phyloP scores from a whole-genome alignment of 169 alveolate genomes.

The Plasmodium gallinaceum region DNA sequence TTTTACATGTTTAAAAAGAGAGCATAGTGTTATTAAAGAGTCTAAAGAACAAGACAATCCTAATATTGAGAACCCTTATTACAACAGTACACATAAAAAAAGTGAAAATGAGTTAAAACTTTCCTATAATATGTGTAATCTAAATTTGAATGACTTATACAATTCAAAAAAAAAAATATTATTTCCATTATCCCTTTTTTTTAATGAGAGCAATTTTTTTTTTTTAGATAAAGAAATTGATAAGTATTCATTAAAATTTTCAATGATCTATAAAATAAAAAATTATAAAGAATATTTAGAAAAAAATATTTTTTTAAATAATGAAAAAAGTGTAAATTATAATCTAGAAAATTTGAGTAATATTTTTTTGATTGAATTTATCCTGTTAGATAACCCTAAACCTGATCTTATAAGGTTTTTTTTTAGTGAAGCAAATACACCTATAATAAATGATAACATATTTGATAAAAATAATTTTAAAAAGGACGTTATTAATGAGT shows the following conservation, averaged over 20 bases:
- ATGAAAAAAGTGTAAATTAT: background rate
- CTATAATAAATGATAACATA: conserved; percentile 70
- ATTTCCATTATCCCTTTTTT: conserved; percentile 40
- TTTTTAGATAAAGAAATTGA: conserved; percentile 12
- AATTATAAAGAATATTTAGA: conserved; percentile 42
- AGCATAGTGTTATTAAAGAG: no score
- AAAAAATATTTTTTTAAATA: background rate
- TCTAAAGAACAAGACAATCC: no score
- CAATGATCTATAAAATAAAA: conserved; percentile 50
- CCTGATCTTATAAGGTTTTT: conserved; percentile 55
- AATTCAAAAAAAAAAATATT: conserved; percentile 16
- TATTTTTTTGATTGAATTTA: conserved; percentile 45
- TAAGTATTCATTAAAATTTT: conserved; percentile 23
- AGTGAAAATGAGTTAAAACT: background rate
- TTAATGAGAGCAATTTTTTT: conserved; percentile 66
- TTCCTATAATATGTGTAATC: no score
- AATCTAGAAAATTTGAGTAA: conserved; percentile 7
- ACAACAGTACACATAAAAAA: background rate
- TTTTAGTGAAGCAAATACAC: conserved; percentile 68
- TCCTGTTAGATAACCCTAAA: conserved; percentile 42
- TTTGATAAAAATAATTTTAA: conserved; percentile 44
- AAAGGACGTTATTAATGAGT: conserved; percentile 34
- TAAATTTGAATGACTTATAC: no score
- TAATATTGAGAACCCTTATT: background rate
- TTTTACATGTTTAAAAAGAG: no score